These are phyloP conservation scores for Dendrobium catenatum DNA, from an alignment of 106 monocot genomes.

Conservation along the genomic window DNA sequence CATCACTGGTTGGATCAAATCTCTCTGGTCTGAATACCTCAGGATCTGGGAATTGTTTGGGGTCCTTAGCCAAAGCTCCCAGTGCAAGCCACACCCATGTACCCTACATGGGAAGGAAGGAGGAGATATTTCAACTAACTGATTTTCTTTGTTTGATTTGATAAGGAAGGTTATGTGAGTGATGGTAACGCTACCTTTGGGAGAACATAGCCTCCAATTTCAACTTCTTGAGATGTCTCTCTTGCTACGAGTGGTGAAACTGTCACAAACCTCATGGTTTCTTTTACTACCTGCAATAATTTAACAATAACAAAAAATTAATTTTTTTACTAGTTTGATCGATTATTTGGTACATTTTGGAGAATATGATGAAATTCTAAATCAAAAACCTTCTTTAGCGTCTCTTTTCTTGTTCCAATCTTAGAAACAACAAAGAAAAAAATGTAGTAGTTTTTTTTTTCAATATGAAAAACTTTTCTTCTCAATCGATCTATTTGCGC, in stretches of 20 bases:
- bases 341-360: neutral
- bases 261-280: constrained; percentile 73
- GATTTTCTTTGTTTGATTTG: neutral
- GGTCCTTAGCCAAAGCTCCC: constrained; percentile 75
- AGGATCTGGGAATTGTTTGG: constrained; percentile 64
- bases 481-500: too few relatives aligned
- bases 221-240: constrained; percentile 55
- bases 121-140: neutral
- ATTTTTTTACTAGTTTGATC: neutral
- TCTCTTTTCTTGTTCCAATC: neutral
- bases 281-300: constrained; percentile 61
- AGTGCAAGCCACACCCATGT: constrained; percentile 92
- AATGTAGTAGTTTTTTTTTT: neutral
- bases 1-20: constrained; percentile 50
- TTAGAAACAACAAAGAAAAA: neutral
- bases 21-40: constrained; percentile 69
- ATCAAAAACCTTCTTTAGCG: neutral
- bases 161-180: neutral
- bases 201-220: constrained; percentile 74
- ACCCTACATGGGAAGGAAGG: constrained; percentile 25
- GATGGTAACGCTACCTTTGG: constrained; percentile 58
- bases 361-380: neutral
- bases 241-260: constrained; percentile 82
- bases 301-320: neutral
- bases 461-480: neutral